phyloP scores from a whole-genome alignment of 495 filamentous ascomycete genomes.

The Penicillium nucicola region DNA sequence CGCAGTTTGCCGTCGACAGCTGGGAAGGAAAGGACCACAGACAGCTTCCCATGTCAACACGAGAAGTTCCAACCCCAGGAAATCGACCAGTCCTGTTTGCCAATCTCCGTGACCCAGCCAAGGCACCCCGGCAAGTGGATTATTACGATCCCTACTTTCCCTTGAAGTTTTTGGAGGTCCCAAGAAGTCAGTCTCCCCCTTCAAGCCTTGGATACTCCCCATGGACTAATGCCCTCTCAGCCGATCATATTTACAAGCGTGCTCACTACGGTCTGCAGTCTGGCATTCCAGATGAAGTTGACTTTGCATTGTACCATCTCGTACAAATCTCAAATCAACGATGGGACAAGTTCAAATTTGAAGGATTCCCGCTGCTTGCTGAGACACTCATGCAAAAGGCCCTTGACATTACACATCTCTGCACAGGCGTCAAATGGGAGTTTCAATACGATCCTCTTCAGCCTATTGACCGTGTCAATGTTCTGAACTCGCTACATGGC shows the following conservation, averaged over 20 bases:
- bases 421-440: slow-evolving; percentile 79
- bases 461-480: slow-evolving; percentile 61
- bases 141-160: slow-evolving; percentile 46
- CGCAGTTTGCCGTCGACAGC: slow-evolving; percentile 28
- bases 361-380: slow-evolving; percentile 82
- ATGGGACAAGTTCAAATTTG: slow-evolving; percentile 93
- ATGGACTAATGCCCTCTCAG: slow-evolving; percentile 16
- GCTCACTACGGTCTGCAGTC: slow-evolving; percentile 78
- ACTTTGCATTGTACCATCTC: slow-evolving; percentile 85
- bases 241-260: slow-evolving; percentile 75
- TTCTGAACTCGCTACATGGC: slow-evolving; percentile 60
- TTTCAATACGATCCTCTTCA: slow-evolving; percentile 62
- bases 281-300: slow-evolving; percentile 73
- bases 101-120: slow-evolving; percentile 24
- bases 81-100: slow-evolving; percentile 39
- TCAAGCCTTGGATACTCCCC: background rate
- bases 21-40: slow-evolving; percentile 40
- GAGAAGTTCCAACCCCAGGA: slow-evolving; percentile 43
- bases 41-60: slow-evolving; percentile 39
- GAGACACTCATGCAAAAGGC: slow-evolving; percentile 85
- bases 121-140: slow-evolving; percentile 33
- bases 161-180: slow-evolving; percentile 38
- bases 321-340: slow-evolving; percentile 94
- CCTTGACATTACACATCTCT: slow-evolving; percentile 67
- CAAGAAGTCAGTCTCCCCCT: slow-evolving; percentile 31